Percentiles rank a stretch among this genome's conserved stretches.
These are phyloP conservation scores for Penicillium oxalicum DNA, from an alignment of 2,329 filamentous ascomycete species.

Conservation along the genomic window DNA sequence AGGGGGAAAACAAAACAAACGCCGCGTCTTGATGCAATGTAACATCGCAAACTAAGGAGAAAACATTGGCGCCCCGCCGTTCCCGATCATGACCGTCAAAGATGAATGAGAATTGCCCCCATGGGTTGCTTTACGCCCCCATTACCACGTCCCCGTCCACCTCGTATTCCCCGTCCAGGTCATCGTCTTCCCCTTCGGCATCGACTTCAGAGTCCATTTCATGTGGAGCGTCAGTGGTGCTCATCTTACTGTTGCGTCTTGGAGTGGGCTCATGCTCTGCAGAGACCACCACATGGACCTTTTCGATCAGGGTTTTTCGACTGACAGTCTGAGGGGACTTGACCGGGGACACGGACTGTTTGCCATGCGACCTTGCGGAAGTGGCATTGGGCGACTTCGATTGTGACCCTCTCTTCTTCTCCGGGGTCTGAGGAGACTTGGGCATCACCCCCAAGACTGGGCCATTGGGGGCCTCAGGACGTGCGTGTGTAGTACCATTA, in stretches of 20 bases:
- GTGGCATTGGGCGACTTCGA: slow-evolving; percentile 15
- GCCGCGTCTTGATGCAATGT: slow-evolving; percentile 24
- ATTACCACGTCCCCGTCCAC: slow-evolving; percentile 25
- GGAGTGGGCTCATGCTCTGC: slow-evolving; percentile 18
- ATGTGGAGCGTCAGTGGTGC: slow-evolving; percentile 10
- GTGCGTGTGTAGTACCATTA: slow-evolving; percentile 12
- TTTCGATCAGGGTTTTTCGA: slow-evolving; percentile 20
- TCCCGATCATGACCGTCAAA: neutral
- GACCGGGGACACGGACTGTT: slow-evolving; percentile 8
- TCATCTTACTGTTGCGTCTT: slow-evolving; percentile 9
- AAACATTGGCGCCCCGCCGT: slow-evolving; percentile 4
- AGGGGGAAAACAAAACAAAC: slow-evolving; percentile 10
- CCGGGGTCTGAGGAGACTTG: slow-evolving; percentile 9
- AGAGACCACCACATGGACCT: slow-evolving; percentile 24
- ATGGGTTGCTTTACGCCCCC: slow-evolving; percentile 22
- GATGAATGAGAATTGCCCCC: neutral
- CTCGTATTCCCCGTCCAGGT: slow-evolving; percentile 24
- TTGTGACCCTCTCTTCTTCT: slow-evolving; percentile 9
- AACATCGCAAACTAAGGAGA: slow-evolving; percentile 1
- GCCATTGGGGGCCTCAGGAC: slow-evolving; percentile 1
- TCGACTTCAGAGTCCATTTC: slow-evolving; percentile 17
- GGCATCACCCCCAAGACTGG: neutral
- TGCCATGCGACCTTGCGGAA: slow-evolving; percentile 11
- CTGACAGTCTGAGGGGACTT: slow-evolving; percentile 17
- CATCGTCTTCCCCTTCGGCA: slow-evolving; percentile 21